phyloP scores from a whole-genome alignment of 139 green algal genomes.

The Picochlorum sp. region DNA sequence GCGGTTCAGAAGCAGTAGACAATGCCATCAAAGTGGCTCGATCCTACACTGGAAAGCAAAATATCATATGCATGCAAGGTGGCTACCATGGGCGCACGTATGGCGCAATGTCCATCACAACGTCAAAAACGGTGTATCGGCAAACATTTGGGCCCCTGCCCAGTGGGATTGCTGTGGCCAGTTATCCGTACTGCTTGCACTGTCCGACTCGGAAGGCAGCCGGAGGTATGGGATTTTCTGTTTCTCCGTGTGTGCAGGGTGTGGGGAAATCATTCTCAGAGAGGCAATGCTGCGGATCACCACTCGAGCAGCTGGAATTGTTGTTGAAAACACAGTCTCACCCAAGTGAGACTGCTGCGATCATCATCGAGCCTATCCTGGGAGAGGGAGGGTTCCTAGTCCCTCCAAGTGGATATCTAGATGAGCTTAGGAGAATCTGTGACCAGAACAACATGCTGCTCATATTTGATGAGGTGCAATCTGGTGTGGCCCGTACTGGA shows the following conservation, averaged over 20 bases:
- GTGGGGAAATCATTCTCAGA: conserved; percentile 19
- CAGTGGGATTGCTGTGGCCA: conserved; percentile 47
- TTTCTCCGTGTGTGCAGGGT: conserved; percentile 19
- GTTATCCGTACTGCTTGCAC: conserved; percentile 81
- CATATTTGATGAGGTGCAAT: conserved; percentile 80
- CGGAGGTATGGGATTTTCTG: conserved; percentile 12
- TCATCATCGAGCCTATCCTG: conserved; percentile 74
- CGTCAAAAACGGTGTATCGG: conserved; percentile 66
- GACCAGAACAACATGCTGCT: conserved; percentile 71
- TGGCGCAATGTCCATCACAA: conserved; percentile 72
- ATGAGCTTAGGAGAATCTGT: conserved; percentile 44
- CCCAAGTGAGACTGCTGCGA: conserved; percentile 55
- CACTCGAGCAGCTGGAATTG: conserved; percentile 56
- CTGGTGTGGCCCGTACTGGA: conserved; percentile 61
- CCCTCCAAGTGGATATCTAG: conserved; percentile 65
- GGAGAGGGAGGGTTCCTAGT: conserved; percentile 79
- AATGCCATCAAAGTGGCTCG: conserved; percentile 80
- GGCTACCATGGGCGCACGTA: conserved; percentile 73
- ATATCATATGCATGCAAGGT: conserved; percentile 75
- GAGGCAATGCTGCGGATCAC: conserved; percentile 51
- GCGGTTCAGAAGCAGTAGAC: conserved; percentile 69
- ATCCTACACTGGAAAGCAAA: conserved; percentile 52
- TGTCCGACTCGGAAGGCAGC: conserved; percentile 50
- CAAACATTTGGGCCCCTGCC: conserved; percentile 64
- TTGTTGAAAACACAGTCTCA: conserved; percentile 55